Evolutionary conservation across 768 basidiomycete genomes (phyloP), one percentile per base, ranked within the genome.

Genomic region (Kwoniella bestiolae): DNA sequence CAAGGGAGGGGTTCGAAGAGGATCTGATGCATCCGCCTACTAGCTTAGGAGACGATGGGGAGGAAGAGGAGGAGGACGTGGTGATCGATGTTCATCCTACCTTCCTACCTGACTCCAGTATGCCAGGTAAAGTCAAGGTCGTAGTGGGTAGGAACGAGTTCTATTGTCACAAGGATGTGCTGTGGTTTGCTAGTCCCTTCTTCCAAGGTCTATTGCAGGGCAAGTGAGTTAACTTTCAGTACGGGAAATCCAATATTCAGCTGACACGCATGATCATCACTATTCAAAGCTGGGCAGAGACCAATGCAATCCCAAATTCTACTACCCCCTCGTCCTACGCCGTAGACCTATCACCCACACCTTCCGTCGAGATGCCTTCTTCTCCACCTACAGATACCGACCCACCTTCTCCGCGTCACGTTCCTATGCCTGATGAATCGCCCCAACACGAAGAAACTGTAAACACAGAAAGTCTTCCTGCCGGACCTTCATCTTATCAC

Each of bases 181-280:
- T 95, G 5, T 90, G 89, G 81, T 95, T 93, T 77, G 90, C 92
- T 3, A 94, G 92, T n/a, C 91, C 93, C 0, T 95, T 95, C 84
- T 95, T 95, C 79, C 89, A 94, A 80, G 91, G 91, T 18, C 89
- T 92, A 8, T 83, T 95, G 51, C 91, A 91, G 71, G 93, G 93
- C 28, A 73, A 73, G 82, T 83, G 67, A 66, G 81, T 50, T 73
- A 25, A 18, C 51, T 5, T 32, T 41, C 6, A n/a, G n/a, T n/a
- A n/a, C n/a, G n/a, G n/a, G n/a, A n/a, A n/a, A n/a, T n/a, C n/a
- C n/a, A n/a, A n/a, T n/a, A n/a, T n/a, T n/a, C n/a, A n/a, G n/a
- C n/a, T n/a, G n/a, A n/a, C n/a, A n/a, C n/a, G n/a, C 23, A 12
- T 47, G 46, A 9, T 47, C 11, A 47, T 9, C 38, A 28, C 8